Evolutionary conservation across 2,329 filamentous ascomycete species (phyloP).

Genomic region (Blastomyces parvus): DNA sequence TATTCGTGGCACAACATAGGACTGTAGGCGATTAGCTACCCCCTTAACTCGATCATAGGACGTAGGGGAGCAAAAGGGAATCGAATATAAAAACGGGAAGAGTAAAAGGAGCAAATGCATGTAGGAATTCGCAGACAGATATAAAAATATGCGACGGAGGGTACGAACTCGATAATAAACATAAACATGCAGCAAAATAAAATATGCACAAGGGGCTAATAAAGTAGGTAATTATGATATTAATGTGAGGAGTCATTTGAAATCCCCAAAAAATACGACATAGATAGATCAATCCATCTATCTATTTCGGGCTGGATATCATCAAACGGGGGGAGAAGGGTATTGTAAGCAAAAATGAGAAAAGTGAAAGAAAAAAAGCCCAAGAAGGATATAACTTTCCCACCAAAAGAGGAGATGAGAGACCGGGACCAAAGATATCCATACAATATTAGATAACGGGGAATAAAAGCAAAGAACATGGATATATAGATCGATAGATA

Average conservation of each 20-base stretch:
- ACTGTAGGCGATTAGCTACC: background rate
- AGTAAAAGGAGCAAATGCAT: background rate
- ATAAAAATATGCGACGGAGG: background rate
- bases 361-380: background rate
- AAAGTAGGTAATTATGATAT: background rate
- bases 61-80: background rate
- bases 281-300: background rate
- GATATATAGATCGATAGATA: background rate
- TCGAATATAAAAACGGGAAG: background rate
- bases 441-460: background rate
- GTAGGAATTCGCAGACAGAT: background rate
- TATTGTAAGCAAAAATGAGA: background rate
- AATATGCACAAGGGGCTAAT: background rate
- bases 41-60: background rate
- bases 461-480: constrained; percentile 2
- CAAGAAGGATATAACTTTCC: background rate
- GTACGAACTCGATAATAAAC: background rate
- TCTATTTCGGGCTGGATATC: background rate
- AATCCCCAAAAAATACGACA: background rate
- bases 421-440: background rate
- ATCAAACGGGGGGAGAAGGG: background rate
- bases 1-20: background rate
- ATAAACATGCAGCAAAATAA: background rate
- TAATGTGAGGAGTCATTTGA: background rate
- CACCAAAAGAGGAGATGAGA: background rate